Evolutionary conservation across 2,329 filamentous ascomycete genomes (phyloP).

Genomic region (Aspergillus sp.): DNA sequence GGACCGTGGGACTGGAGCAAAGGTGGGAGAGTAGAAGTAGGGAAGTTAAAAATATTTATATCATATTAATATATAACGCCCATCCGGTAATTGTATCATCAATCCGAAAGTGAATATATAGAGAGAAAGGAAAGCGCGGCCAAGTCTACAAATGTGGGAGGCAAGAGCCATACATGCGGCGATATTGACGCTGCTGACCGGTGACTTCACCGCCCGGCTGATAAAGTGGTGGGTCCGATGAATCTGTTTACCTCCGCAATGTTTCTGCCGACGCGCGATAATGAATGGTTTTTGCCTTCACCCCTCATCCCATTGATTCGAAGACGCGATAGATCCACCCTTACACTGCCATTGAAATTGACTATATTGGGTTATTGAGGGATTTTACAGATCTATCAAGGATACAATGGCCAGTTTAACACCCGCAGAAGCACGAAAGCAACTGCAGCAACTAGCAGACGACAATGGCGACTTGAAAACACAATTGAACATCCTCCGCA

Average conservation of each 20-base stretch:
- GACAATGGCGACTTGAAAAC: slow-evolving; percentile 52
- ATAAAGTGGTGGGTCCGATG: slow-evolving; percentile 1
- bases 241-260: slow-evolving; percentile 4
- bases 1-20: background rate
- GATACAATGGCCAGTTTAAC: slow-evolving; percentile 23
- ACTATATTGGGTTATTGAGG: background rate
- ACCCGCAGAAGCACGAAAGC: slow-evolving; percentile 30
- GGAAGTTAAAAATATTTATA: background rate
- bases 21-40: background rate
- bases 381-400: background rate
- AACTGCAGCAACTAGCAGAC: slow-evolving; percentile 50
- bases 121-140: background rate
- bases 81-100: background rate
- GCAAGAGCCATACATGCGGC: background rate
- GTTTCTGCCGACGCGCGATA: slow-evolving; percentile 4
- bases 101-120: slow-evolving; percentile 2
- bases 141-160: background rate
- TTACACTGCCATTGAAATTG: background rate
- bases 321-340: background rate
- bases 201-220: background rate
- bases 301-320: background rate
- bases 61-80: background rate
- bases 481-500: slow-evolving; percentile 69
- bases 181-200: slow-evolving; percentile 2
- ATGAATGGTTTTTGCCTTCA: slow-evolving; percentile 3